Percentiles rank a stretch among this genome's conserved stretches.
phyloP scores from a whole-genome alignment of 345 rosid species.

The Rhodamnia rubescens region DNA sequence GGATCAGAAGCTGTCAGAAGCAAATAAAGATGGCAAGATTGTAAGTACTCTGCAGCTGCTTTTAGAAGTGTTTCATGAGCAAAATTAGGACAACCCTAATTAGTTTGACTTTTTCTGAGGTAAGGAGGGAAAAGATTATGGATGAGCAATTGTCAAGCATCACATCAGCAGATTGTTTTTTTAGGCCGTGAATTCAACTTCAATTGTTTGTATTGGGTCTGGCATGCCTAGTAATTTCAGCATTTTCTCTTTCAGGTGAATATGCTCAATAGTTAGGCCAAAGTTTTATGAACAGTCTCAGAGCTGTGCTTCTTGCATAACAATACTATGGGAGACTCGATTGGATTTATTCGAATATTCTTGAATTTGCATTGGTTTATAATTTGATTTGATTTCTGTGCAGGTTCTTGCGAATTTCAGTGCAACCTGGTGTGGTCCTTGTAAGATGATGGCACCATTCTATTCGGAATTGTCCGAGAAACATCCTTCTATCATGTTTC shows the following conservation, averaged over 20 bases:
- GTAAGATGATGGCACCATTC: conserved; percentile 52
- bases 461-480: conserved; percentile 56
- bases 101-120: neutral
- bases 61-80: neutral
- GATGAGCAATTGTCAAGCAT: neutral
- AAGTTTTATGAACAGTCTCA: neutral
- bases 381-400: neutral
- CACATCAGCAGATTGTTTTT: neutral
- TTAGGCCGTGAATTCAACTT: neutral
- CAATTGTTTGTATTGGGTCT: neutral
- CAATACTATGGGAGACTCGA: neutral
- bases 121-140: neutral
- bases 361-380: neutral
- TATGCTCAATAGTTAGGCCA: neutral
- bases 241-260: neutral
- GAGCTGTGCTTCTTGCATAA: neutral
- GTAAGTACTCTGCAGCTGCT: conserved; percentile 21
- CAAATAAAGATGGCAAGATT: conserved; percentile 45
- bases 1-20: conserved; percentile 67
- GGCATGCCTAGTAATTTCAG: neutral
- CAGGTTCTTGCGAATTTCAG: conserved; percentile 83
- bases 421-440: conserved; percentile 85
- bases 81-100: neutral
- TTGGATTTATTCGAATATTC: neutral
- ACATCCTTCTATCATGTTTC: conserved; percentile 52